Evolutionary conservation across 2,329 filamentous ascomycete genomes (phyloP).

Genomic region (Exophiala oligosperma): DNA sequence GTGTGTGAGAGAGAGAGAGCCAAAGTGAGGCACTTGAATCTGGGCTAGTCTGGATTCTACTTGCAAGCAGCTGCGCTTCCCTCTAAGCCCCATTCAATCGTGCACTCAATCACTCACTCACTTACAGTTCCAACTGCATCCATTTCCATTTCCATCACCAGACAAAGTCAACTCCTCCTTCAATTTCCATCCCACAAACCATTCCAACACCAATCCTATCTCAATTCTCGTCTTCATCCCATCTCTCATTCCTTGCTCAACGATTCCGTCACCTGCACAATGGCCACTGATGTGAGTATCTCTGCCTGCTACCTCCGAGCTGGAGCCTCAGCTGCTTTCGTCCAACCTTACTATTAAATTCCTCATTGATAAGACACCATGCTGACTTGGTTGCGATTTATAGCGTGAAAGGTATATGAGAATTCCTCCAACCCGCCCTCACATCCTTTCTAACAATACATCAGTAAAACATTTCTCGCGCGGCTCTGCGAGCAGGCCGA

Average conservation of each 20-base stretch:
- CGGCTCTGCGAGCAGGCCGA: slow-evolving; percentile 99
- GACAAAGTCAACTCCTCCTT: slow-evolving; percentile 26
- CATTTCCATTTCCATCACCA: slow-evolving; percentile 17
- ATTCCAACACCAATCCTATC: slow-evolving; percentile 11
- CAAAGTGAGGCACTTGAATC: not conserved
- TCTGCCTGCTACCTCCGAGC: slow-evolving; percentile 12
- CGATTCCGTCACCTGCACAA: slow-evolving; percentile 41
- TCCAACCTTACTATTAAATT: slow-evolving; percentile 36
- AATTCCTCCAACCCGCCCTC: slow-evolving; percentile 19
- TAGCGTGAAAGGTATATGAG: slow-evolving; percentile 68
- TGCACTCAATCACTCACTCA: slow-evolving; percentile 14
- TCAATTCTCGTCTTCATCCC: slow-evolving; percentile 16
- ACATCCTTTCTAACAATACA: slow-evolving; percentile 38
- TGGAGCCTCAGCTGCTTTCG: slow-evolving; percentile 28
- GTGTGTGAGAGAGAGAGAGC: not conserved
- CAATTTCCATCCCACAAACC: slow-evolving; percentile 21
- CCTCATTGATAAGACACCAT: slow-evolving; percentile 41
- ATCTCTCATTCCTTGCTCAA: slow-evolving; percentile 19
- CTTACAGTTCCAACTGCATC: slow-evolving; percentile 2
- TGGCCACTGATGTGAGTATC: slow-evolving; percentile 63
- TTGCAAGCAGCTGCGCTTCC: slow-evolving; percentile 1
- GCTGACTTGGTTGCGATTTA: slow-evolving; percentile 37
- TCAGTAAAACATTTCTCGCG: slow-evolving; percentile 99
- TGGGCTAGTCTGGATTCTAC: not conserved
- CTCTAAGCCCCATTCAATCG: slow-evolving; percentile 8